Evolutionary conservation across 345 rosid species (phyloP).

Genomic region (Eucalyptus regnans): DNA sequence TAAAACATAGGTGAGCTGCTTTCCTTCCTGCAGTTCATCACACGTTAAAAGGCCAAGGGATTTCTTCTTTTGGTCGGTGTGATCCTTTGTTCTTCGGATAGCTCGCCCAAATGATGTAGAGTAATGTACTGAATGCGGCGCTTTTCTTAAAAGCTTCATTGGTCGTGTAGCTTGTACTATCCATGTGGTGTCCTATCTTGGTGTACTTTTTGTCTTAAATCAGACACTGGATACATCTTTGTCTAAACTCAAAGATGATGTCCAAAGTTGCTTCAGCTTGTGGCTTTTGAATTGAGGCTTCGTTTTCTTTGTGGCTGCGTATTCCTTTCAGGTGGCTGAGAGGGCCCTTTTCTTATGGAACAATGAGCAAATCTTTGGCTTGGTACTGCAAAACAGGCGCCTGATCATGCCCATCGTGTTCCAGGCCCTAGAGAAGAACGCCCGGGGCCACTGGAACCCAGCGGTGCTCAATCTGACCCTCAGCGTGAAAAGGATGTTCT

Average conservation of each 20-base stretch:
- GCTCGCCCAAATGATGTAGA: neutral
- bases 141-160: neutral
- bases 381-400: constrained; percentile 59
- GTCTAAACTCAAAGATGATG: neutral
- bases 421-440: constrained; percentile 66
- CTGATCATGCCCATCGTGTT: constrained; percentile 56
- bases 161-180: neutral
- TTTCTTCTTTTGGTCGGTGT: neutral
- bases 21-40: neutral
- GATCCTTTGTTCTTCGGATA: neutral
- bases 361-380: constrained; percentile 77
- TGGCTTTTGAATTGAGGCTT: neutral
- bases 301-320: neutral
- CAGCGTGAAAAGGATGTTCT: constrained; percentile 61
- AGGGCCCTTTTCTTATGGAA: constrained; percentile 85
- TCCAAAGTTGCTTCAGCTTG: neutral
- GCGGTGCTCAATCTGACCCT: constrained; percentile 61
- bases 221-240: neutral
- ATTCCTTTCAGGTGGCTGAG: constrained; percentile 71
- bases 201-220: neutral
- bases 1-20: neutral
- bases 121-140: neutral
- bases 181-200: neutral
- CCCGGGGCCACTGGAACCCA: constrained; percentile 72
- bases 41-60: neutral